Percentiles rank a stretch among this genome's conserved stretches.
Conservation (phyloP, 495 filamentous ascomycete species). For the Aspergillus haitiensis region DNA sequence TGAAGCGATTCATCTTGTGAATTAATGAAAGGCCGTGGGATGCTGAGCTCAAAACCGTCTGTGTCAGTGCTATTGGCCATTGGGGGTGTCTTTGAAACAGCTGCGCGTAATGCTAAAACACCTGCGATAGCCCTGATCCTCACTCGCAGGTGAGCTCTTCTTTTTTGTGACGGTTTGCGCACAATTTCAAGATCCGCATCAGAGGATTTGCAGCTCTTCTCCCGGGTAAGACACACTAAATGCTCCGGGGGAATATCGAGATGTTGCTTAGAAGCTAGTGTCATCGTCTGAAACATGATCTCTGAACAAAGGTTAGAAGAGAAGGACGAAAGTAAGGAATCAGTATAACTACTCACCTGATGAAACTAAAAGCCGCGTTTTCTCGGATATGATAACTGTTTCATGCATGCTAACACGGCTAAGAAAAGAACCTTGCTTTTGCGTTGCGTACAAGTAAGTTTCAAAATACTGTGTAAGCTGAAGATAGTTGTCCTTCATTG, state of each 20-base stretch:
- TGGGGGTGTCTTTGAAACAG: constrained; percentile 9
- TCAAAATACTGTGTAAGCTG: constrained; percentile 3
- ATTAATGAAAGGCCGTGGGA: not conserved
- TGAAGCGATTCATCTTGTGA: constrained; percentile 3
- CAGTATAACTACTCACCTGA: constrained; percentile 6
- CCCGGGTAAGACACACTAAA: constrained; percentile 8
- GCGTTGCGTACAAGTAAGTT: not conserved
- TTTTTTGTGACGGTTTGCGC: not conserved
- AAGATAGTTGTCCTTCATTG: not conserved
- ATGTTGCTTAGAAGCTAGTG: not conserved
- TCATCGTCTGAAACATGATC: constrained; percentile 1
- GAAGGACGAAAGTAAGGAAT: not conserved
- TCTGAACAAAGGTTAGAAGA: constrained; percentile 4
- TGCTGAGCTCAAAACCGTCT: constrained; percentile 11
- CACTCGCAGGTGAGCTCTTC: constrained; percentile 11
- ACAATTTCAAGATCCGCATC: constrained; percentile 9
- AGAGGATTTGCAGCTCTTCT: constrained; percentile 5
- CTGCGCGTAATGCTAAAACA: constrained; percentile 9
- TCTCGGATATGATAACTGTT: not conserved
- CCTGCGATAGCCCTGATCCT: constrained; percentile 8
- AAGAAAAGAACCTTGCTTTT: constrained; percentile 7
- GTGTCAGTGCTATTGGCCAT: constrained; percentile 4
- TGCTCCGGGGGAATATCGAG: constrained; percentile 5
- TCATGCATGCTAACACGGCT: constrained; percentile 5
- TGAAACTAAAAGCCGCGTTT: not conserved